Evolutionary conservation across 371 early-diverging fungal species (phyloP).

Genomic region (Mortierella sp.): DNA sequence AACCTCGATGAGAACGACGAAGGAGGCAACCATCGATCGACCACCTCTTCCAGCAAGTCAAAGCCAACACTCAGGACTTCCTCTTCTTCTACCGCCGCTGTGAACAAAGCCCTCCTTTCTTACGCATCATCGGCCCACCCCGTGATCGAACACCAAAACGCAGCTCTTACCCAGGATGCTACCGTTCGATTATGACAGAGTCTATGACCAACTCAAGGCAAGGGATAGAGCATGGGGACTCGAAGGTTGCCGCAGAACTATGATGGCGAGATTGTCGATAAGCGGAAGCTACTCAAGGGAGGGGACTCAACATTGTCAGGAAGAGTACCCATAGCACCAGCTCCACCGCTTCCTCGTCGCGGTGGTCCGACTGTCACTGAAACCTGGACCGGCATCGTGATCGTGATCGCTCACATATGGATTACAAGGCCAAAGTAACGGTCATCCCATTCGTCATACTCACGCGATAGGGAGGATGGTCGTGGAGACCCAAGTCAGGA

Average conservation of each 20-base stretch:
- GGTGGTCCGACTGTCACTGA: conserved; percentile 35
- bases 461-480: conserved; percentile 12
- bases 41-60: no score
- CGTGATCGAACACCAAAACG: conserved; percentile 62
- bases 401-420: conserved; percentile 28
- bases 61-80: no score
- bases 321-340: no score
- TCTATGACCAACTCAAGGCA: conserved; percentile 86
- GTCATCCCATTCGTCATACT: conserved; percentile 12
- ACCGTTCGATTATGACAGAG: conserved; percentile 91
- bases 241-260: conserved; percentile 72
- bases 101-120: conserved; percentile 38
- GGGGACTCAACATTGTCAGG: conserved; percentile 78
- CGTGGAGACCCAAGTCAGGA: conserved; percentile 56
- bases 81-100: conserved; percentile 22
- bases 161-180: conserved; percentile 84
- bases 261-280: conserved; percentile 83
- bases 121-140: conserved; percentile 36
- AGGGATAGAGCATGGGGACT: conserved; percentile 65
- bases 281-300: conserved; percentile 77
- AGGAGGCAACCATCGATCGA: no score
- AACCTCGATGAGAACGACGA: conserved; percentile 24
- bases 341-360: conserved; percentile 45
- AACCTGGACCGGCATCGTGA: no score
- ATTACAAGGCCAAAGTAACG: conserved; percentile 37